Evolutionary conservation across 306 rosid species (phyloP).

Genomic region (Medicago arabica): DNA sequence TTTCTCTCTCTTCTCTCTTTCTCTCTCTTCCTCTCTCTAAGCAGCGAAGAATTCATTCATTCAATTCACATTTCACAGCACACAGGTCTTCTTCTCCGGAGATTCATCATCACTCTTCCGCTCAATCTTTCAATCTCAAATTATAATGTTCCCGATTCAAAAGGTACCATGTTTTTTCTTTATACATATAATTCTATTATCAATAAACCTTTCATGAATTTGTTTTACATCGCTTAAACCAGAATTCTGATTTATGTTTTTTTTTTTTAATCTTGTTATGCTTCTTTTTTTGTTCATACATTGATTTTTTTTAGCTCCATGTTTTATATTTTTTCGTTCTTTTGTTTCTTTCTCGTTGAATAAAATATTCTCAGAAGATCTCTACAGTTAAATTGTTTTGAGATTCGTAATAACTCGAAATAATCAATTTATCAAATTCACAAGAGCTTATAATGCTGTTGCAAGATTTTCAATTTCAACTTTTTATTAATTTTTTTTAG

Average conservation of each 20-base stretch:
- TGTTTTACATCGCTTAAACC: neutral
- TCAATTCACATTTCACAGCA: conserved; percentile 47
- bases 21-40: conserved; percentile 37
- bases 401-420: conserved; percentile 34
- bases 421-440: conserved; percentile 30
- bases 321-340: neutral
- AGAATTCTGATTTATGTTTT: conserved; percentile 33
- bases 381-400: conserved; percentile 15
- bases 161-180: conserved; percentile 62
- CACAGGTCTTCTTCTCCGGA: conserved; percentile 39
- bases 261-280: conserved; percentile 8
- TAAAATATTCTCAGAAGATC: conserved; percentile 36
- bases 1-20: conserved; percentile 33
- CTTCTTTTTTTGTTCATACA: conserved; percentile 17
- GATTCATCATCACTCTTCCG: conserved; percentile 58
- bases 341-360: neutral
- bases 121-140: conserved; percentile 61
- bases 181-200: neutral
- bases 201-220: neutral
- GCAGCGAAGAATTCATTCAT: neutral
- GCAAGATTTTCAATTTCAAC: conserved; percentile 47
- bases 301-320: conserved; percentile 44
- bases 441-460: conserved; percentile 39
- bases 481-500: conserved; percentile 32
- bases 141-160: conserved; percentile 79